Evolutionary conservation across 2,329 filamentous ascomycete genomes (phyloP), one percentile per base, ranked within the genome.

Genomic region (Microcera coccophila): DNA sequence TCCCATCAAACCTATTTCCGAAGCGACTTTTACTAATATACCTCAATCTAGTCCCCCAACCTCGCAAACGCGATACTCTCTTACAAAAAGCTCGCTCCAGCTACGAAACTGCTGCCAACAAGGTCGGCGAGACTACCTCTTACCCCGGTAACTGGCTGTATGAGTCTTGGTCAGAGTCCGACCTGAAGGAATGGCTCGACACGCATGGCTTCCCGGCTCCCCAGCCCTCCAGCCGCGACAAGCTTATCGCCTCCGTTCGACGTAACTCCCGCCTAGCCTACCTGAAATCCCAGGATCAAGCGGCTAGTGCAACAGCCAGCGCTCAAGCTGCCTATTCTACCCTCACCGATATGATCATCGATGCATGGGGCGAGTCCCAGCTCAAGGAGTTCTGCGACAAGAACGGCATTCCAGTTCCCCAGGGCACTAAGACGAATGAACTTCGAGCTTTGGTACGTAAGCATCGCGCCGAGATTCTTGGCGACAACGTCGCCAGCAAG

Each of bases 61-160:
- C 91, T 45, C 87, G 86, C 60, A 85, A 85, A 59, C 87, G 90
- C 59, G 91, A 97, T 63, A 82, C 80, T 19, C 71, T 96, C 35
- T 75, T 97, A 53, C 78, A 85, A 57, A 81, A 87, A 57, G 80
- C 83, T 47, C 88, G 91, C 50, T 76, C 85, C 51, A 90, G 82
- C 67, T 97, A 95, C 62, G 87, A 95, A 56, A 69, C 78, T 2
- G 69, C 83, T 44, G 89, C 91, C 14, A 82, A 88, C 67, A 82
- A 82, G 67, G 64, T 65, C 10, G 87, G 87, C 47, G 85, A 96
- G 68, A 85, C 88, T 12, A 71, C 80, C 39, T 71, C 81, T n/a
- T 97, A 97, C 62, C 93, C 93, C 24, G 93, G 93, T 29, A 82
- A 96, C 70, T 97, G 93, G 93, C 73, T 97, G 33, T 98, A 96